Percentiles rank a stretch among this genome's conserved stretches.
These are phyloP conservation scores for Cytospora chrysosperma DNA, from an alignment of 2,329 filamentous ascomycete species.

Conservation along the genomic window DNA sequence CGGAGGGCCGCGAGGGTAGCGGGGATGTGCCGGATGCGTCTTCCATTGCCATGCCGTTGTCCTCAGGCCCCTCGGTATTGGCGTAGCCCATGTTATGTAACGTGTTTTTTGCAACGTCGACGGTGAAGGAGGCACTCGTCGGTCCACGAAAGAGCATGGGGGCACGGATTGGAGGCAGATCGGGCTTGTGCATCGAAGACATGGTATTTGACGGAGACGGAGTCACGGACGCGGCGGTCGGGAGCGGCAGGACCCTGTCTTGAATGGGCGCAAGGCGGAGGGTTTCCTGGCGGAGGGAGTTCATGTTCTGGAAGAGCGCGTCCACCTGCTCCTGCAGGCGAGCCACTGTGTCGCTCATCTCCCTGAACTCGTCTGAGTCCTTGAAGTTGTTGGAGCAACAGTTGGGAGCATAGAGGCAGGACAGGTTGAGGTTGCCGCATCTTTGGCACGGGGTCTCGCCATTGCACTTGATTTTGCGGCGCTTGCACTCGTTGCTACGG, in stretches of 20 bases:
- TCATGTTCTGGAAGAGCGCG: slow-evolving; percentile 70
- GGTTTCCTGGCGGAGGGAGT: slow-evolving; percentile 59
- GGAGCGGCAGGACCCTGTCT: slow-evolving; percentile 40
- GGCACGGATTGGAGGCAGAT: slow-evolving; percentile 47
- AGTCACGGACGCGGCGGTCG: slow-evolving; percentile 36
- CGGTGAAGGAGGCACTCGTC: slow-evolving; percentile 80
- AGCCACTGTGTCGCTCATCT: slow-evolving; percentile 72
- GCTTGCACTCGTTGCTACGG: slow-evolving; percentile 68
- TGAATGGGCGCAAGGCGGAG: slow-evolving; percentile 45
- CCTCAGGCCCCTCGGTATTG: slow-evolving; percentile 58
- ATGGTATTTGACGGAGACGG: slow-evolving; percentile 44
- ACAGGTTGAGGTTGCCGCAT: slow-evolving; percentile 66
- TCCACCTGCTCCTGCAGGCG: slow-evolving; percentile 83
- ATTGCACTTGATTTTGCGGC: slow-evolving; percentile 75
- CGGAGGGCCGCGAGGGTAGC: slow-evolving; percentile 28
- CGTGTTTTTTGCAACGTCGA: slow-evolving; percentile 84
- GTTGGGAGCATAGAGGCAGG: slow-evolving; percentile 65
- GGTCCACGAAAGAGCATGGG: slow-evolving; percentile 76
- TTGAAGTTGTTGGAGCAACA: slow-evolving; percentile 78
- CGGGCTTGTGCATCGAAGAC: slow-evolving; percentile 43
- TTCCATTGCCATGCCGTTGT: slow-evolving; percentile 50
- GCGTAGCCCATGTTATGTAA: slow-evolving; percentile 84
- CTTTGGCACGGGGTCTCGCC: slow-evolving; percentile 66
- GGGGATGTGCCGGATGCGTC: slow-evolving; percentile 37
- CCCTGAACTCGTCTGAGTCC: slow-evolving; percentile 86